Evolutionary conservation across 345 rosid genomes (phyloP), one percentile per base, ranked within the genome.

Genomic region (Boechera retrofracta): DNA sequence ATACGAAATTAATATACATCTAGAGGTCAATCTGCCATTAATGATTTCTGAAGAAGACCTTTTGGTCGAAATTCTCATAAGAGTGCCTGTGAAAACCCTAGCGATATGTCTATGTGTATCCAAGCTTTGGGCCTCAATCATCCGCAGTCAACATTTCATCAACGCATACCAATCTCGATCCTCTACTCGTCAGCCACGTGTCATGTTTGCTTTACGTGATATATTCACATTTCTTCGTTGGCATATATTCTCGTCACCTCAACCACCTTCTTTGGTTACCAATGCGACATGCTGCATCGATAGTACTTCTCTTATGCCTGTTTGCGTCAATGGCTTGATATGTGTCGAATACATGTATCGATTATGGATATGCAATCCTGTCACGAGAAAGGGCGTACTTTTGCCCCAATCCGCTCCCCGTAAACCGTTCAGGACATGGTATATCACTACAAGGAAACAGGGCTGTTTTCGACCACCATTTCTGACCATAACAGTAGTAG

Each of bases 131-230:
- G 8, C 24, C 2, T 15, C 69, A 45, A 64, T 64, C 38, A 45
- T 64, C 38, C 39, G 69, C 26, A 64, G 54, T 64, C 38, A 3
- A 64, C 0, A 29, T 4, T 64, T 64, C 54, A 64, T 64, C 54
- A 45, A n/a, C 7, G 29, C 24, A 10, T 44, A 62, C 49, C 33
- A 41, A 39, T 62, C 67, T 38, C n/a, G 32, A 61, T 39, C 31
- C 31, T 12, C 8, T 11, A 58, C 28, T 16, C 28, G 44, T 10
- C 13, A 33, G 18, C 44, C 28, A n/a, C 12, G 7, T 33, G 26
- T 35, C 64, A 33, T 58, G 59, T 7, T 55, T 55, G 60, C 36
- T 55, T 29, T 55, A 5, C 5, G 36, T 28, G 60, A 28, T 13
- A 1, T 3, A 29, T 11, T 0, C 2, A 5, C 36, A 33, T 39